Conservation (phyloP, 768 basidiomycete genomes). For the Leccinum obscurum region DNA sequence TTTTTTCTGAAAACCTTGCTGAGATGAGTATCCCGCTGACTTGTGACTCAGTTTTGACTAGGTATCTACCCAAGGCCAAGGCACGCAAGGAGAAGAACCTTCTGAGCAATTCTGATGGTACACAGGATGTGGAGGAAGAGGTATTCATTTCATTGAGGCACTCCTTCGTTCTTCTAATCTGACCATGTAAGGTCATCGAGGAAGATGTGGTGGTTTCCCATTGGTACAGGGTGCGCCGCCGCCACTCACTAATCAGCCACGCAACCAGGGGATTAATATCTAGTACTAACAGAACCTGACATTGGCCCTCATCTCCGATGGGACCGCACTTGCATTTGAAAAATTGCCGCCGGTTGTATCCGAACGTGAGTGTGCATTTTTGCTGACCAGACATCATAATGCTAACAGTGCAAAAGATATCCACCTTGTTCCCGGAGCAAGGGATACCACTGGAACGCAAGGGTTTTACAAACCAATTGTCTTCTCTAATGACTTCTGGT, state of each 20-base stretch:
- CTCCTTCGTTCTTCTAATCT: conserved; percentile 14
- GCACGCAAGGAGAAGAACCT: conserved; percentile 83
- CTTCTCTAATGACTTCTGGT: conserved; percentile 96
- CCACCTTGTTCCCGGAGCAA: conserved; percentile 54
- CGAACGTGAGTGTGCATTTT: conserved; percentile 52
- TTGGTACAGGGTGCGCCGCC: conserved; percentile 67
- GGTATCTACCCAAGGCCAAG: conserved; percentile 75
- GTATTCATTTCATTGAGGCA: conserved; percentile 31
- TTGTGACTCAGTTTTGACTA: conserved; percentile 66
- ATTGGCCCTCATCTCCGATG: conserved; percentile 78
- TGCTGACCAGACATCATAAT: neutral
- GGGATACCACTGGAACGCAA: conserved; percentile 63
- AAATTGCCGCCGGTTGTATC: conserved; percentile 58
- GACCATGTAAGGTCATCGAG: conserved; percentile 32
- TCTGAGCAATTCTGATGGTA: conserved; percentile 44
- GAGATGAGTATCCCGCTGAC: conserved; percentile 4
- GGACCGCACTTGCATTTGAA: conserved; percentile 48
- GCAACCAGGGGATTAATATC: conserved; percentile 6
- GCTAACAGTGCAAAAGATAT: conserved; percentile 50
- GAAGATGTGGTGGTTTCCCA: conserved; percentile 71
- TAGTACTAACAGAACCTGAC: conserved; percentile 69
- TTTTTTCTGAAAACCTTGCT: neutral
- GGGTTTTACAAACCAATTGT: conserved; percentile 85
- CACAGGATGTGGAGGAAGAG: conserved; percentile 48
- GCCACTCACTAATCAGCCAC: conserved; percentile 1